Percentiles rank a stretch among this genome's conserved stretches.
These are phyloP conservation scores for Cystoisospora suis DNA, from an alignment of 169 alveolate genomes.

Conservation along the genomic window DNA sequence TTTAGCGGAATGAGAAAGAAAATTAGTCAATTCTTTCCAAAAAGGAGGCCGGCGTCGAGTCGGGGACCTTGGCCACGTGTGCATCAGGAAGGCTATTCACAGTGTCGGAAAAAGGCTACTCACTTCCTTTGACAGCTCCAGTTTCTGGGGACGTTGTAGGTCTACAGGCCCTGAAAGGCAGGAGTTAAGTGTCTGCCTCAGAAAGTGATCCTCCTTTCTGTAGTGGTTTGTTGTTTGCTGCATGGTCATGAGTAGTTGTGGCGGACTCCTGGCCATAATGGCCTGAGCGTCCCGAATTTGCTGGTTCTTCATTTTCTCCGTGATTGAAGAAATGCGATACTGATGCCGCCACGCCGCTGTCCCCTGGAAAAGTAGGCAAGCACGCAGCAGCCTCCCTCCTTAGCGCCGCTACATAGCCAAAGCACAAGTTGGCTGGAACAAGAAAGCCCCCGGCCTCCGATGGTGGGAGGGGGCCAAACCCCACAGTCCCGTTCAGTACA, in stretches of 20 bases:
- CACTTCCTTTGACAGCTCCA: background rate
- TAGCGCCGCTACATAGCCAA: no score
- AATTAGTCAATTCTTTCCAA: no score
- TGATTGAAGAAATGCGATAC: no score
- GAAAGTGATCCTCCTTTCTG: background rate
- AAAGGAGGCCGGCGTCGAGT: no score
- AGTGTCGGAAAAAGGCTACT: no score
- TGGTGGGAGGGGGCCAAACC: no score
- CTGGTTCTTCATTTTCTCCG: background rate
- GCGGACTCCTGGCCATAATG: slow-evolving; percentile 24
- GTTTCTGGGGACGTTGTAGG: background rate
- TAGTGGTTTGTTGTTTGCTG: background rate
- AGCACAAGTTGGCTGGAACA: background rate
- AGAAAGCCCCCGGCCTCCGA: background rate
- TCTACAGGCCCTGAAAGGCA: background rate
- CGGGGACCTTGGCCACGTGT: no score
- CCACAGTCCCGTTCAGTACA: no score
- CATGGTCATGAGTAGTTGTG: background rate
- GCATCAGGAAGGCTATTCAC: background rate
- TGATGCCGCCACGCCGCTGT: no score
- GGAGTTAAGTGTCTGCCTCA: slow-evolving; percentile 36
- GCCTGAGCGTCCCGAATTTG: background rate
- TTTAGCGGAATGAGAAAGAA: no score
- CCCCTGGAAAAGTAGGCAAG: no score
- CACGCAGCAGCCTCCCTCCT: no score